Evolutionary conservation across 352 stramenopile species (phyloP).

Genomic region (Globisporangium solare): DNA sequence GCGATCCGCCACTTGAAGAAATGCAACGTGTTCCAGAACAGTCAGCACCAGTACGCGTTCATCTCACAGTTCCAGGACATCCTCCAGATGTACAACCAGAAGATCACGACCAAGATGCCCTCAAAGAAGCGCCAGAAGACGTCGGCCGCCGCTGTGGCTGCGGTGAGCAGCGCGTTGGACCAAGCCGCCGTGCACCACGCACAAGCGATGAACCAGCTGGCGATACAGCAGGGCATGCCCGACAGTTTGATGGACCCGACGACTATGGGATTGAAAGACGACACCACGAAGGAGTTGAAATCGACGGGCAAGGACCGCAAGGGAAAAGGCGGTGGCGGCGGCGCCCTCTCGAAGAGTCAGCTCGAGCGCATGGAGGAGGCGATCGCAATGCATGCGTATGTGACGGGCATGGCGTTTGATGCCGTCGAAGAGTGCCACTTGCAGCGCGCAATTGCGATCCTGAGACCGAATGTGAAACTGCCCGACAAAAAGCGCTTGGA

Average conservation of each 20-base stretch:
- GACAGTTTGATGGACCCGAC: slow-evolving; percentile 64
- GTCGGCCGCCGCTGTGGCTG: slow-evolving; percentile 6
- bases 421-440: slow-evolving; percentile 68
- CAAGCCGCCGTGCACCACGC: slow-evolving; percentile 57
- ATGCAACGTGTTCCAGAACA: slow-evolving; percentile 70
- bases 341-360: slow-evolving; percentile 56
- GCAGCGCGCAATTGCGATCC: slow-evolving; percentile 52
- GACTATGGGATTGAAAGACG: slow-evolving; percentile 48
- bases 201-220: slow-evolving; percentile 65
- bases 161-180: slow-evolving; percentile 28
- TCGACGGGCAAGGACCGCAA: slow-evolving; percentile 28
- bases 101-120: slow-evolving; percentile 61
- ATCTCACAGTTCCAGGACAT: slow-evolving; percentile 78
- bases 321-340: slow-evolving; percentile 26
- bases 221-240: slow-evolving; percentile 67
- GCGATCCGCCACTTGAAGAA: slow-evolving; percentile 81
- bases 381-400: slow-evolving; percentile 78
- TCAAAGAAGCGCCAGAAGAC: slow-evolving; percentile 64
- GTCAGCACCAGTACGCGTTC: slow-evolving; percentile 80
- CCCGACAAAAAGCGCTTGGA: slow-evolving; percentile 72
- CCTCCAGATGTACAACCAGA: slow-evolving; percentile 79
- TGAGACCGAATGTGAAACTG: slow-evolving; percentile 52
- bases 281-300: slow-evolving; percentile 34
- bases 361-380: slow-evolving; percentile 72
- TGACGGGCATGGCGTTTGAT: slow-evolving; percentile 77